These are phyloP conservation scores for Cordyceps javanica DNA, from an alignment of 2,329 filamentous ascomycete genomes.

Conservation along the genomic window DNA sequence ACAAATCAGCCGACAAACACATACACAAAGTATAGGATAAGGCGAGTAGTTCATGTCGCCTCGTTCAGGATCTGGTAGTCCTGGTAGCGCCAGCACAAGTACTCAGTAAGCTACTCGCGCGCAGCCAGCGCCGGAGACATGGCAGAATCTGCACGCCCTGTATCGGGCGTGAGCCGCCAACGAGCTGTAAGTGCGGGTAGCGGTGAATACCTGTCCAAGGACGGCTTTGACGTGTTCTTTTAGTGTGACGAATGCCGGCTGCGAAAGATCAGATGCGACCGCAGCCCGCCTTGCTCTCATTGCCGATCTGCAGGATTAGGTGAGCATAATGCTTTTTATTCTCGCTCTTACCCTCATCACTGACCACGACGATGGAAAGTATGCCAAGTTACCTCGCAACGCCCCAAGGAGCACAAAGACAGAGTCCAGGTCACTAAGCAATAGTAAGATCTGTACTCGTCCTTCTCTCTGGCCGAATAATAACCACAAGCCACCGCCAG, in stretches of 20 bases:
- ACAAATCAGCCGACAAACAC: neutral
- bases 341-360: neutral
- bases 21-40: neutral
- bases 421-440: conserved; percentile 4
- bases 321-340: neutral
- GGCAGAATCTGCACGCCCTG: neutral
- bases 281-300: conserved; percentile 5
- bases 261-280: conserved; percentile 6
- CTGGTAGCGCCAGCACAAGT: neutral
- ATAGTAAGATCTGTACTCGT: neutral
- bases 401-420: conserved; percentile 4
- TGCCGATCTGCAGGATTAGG: neutral
- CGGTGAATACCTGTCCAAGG: neutral
- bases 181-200: neutral
- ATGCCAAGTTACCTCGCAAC: conserved; percentile 1
- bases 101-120: neutral
- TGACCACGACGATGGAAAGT: neutral
- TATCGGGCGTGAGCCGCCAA: neutral
- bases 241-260: conserved; percentile 6
- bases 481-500: neutral
- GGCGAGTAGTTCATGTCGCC: neutral
- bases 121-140: neutral
- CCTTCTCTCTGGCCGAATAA: neutral
- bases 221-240: neutral
- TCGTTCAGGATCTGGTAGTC: neutral